Conservation (phyloP, 2,329 filamentous ascomycete species). For the Paecilomyces fulvus region DNA sequence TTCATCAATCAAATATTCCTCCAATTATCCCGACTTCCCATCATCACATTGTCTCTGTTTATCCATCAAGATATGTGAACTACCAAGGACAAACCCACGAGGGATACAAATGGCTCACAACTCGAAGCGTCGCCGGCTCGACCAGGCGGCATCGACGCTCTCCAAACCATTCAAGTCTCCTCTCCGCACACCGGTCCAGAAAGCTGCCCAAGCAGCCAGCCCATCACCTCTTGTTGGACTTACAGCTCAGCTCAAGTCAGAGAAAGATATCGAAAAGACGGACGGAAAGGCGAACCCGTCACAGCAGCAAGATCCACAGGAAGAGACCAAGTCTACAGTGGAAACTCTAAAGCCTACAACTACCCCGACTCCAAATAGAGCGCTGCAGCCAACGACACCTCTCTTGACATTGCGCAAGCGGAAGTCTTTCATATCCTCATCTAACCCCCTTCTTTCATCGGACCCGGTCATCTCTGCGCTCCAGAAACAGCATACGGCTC, state of each 20-base stretch:
- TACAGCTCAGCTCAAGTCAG: neutral
- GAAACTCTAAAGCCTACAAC: neutral
- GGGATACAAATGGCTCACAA: slow-evolving; percentile 19
- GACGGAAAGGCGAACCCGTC: slow-evolving; percentile 1
- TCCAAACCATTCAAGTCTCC: slow-evolving; percentile 67
- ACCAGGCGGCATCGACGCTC: slow-evolving; percentile 50
- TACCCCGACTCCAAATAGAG: slow-evolving; percentile 4
- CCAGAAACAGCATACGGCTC: slow-evolving; percentile 26
- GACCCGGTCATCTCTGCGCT: slow-evolving; percentile 22
- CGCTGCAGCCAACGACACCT: neutral
- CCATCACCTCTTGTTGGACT: neutral
- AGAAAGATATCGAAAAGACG: neutral
- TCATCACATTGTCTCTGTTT: neutral
- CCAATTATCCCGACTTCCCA: neutral
- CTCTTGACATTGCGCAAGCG: neutral
- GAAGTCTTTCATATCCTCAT: slow-evolving; percentile 8
- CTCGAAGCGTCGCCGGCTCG: slow-evolving; percentile 56
- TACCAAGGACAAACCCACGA: neutral
- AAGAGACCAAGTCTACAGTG: neutral
- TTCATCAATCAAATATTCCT: neutral
- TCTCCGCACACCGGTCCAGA: slow-evolving; percentile 40
- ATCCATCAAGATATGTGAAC: neutral
- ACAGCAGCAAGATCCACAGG: slow-evolving; percentile 1
- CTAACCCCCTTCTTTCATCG: slow-evolving; percentile 1
- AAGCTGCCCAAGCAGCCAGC: slow-evolving; percentile 2